A percentile compares a stretch with the other conserved stretches of the same genome.
Conservation (phyloP, 352 stramenopile genomes). For the Phytophthora citricola region DNA sequence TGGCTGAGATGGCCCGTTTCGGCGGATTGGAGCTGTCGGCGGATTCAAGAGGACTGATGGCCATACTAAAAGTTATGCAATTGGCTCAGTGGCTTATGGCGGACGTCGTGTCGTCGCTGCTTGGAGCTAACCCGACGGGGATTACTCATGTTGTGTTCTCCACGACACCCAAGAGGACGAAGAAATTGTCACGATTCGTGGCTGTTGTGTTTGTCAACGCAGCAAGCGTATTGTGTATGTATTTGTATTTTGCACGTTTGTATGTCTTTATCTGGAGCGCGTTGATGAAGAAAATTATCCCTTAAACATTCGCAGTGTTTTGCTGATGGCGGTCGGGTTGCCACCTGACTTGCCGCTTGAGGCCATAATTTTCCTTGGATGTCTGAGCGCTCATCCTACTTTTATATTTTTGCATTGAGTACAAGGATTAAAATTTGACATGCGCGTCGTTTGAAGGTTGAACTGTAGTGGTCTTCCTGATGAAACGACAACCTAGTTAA, state of each 20-base stretch:
- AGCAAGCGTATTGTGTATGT: constrained; percentile 11
- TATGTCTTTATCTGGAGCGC: constrained; percentile 39
- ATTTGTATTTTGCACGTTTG: constrained; percentile 11
- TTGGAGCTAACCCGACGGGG: constrained; percentile 91
- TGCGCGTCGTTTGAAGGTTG: constrained; percentile 82
- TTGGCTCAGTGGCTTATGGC: constrained; percentile 75
- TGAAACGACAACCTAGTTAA: constrained; percentile 87
- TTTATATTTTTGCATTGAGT: constrained; percentile 28
- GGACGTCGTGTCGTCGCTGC: constrained; percentile 70
- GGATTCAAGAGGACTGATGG: constrained; percentile 85
- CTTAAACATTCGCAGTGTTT: constrained; percentile 91
- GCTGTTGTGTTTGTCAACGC: constrained; percentile 55
- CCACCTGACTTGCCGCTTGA: constrained; percentile 69
- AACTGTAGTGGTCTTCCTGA: constrained; percentile 54
- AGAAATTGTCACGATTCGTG: constrained; percentile 27
- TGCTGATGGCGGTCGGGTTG: constrained; percentile 73
- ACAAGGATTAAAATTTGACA: constrained; percentile 79
- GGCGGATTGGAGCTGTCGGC: constrained; percentile 38
- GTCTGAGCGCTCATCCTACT: constrained; percentile 43
- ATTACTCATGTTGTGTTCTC: constrained; percentile 94
- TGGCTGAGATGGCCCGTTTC: constrained; percentile 52
- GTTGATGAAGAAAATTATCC: constrained; percentile 79
- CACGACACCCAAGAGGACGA: constrained; percentile 70
- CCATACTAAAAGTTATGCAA: constrained; percentile 94
- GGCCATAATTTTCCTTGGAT: constrained; percentile 73